These are phyloP conservation scores for Fraxinus sp. DNA, from an alignment of 305 asterid genomes.

Conservation along the genomic window DNA sequence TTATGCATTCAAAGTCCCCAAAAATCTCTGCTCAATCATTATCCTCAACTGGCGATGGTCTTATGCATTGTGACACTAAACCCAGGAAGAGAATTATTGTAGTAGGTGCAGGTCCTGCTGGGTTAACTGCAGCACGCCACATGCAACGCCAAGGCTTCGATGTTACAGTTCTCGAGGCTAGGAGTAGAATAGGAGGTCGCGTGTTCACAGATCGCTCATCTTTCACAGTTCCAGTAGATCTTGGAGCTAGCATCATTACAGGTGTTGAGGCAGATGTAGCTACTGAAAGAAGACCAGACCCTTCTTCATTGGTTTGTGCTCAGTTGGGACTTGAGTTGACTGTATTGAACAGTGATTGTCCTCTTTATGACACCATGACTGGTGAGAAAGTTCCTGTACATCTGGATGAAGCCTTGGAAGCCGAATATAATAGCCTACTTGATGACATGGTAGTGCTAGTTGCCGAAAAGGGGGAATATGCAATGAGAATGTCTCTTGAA, in stretches of 20 bases:
- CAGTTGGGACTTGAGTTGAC: constrained; percentile 97
- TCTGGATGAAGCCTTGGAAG: constrained; percentile 88
- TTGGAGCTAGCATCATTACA: constrained; percentile 99
- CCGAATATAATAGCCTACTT: constrained; percentile 84
- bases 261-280: constrained; percentile 99
- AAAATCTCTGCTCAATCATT: constrained; percentile 33
- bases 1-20: constrained; percentile 31
- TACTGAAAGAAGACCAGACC: constrained; percentile 96
- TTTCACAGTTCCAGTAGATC: constrained; percentile 97
- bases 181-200: constrained; percentile 97
- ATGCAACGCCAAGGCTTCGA: constrained; percentile 92
- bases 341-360: constrained; percentile 92
- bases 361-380: constrained; percentile 83
- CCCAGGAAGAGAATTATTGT: constrained; percentile 59
- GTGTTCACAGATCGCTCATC: constrained; percentile 87
- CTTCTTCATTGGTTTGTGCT: constrained; percentile 90
- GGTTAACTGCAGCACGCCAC: constrained; percentile 97
- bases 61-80: constrained; percentile 38
- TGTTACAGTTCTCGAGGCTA: constrained; percentile 88
- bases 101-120: constrained; percentile 99
- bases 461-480: constrained; percentile 85
- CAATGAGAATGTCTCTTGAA: constrained; percentile 87
- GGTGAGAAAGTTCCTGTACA: constrained; percentile 85
- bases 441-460: constrained; percentile 91
- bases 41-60: constrained; percentile 25